Percentiles rank a stretch among this genome's conserved stretches.
Conservation (phyloP, 495 filamentous ascomycete species). For the Daldinia loculata region DNA sequence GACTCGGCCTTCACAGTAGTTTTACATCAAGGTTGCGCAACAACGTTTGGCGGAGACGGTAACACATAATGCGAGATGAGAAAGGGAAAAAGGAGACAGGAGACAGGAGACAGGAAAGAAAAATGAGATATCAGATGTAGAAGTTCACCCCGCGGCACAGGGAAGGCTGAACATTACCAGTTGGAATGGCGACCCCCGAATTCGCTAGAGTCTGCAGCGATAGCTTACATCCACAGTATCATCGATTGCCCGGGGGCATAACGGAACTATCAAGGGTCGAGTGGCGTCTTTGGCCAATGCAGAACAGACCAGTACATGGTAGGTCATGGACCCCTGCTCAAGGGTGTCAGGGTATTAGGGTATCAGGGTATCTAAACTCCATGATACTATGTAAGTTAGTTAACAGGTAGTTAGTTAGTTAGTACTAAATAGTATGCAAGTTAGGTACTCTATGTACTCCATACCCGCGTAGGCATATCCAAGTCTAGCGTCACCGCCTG, state of each 20-base stretch:
- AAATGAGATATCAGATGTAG: slow-evolving; percentile 21
- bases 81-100: not conserved
- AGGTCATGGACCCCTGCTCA: slow-evolving; percentile 21
- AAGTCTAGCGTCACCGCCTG: slow-evolving; percentile 36
- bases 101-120: slow-evolving; percentile 8
- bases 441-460: slow-evolving; percentile 18
- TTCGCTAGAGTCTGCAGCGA: slow-evolving; percentile 33
- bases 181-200: slow-evolving; percentile 34
- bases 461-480: slow-evolving; percentile 35
- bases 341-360: slow-evolving; percentile 12
- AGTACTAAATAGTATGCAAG: too few relatives aligned
- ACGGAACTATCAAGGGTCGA: slow-evolving; percentile 26
- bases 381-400: not conserved
- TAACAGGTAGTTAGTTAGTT: too few relatives aligned
- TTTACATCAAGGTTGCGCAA: slow-evolving; percentile 34
- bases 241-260: slow-evolving; percentile 38
- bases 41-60: slow-evolving; percentile 17
- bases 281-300: slow-evolving; percentile 37
- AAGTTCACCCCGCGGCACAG: slow-evolving; percentile 38
- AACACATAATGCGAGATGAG: slow-evolving; percentile 25
- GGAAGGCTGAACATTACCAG: slow-evolving; percentile 28
- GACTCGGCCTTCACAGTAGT: slow-evolving; percentile 27
- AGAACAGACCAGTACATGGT: slow-evolving; percentile 8
- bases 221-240: slow-evolving; percentile 37
- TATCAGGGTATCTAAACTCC: not conserved